These are phyloP conservation scores for Hypoxylon rickii DNA, from an alignment of 495 filamentous ascomycete species.

Conservation along the genomic window DNA sequence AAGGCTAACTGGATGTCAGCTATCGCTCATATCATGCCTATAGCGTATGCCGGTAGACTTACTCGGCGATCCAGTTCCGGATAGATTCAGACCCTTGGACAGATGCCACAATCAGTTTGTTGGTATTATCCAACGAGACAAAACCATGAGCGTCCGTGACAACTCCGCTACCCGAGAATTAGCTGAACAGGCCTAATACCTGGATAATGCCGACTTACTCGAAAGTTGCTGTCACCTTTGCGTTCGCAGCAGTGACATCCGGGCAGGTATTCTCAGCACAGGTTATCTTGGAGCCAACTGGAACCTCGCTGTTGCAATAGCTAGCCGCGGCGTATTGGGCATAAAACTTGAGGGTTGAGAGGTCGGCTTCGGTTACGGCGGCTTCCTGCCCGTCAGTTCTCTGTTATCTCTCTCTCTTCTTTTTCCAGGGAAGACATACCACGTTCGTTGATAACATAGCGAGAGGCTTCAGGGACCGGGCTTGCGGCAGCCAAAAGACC, in stretches of 20 bases:
- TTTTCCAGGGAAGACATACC: too few relatives aligned
- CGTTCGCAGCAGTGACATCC: conserved; percentile 60
- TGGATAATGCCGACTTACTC: conserved; percentile 49
- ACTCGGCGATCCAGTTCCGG: conserved; percentile 70
- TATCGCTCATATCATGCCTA: neutral
- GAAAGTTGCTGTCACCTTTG: conserved; percentile 61
- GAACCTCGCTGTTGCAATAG: conserved; percentile 65
- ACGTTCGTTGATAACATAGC: conserved; percentile 1
- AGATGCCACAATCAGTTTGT: conserved; percentile 65
- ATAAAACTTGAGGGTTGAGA: conserved; percentile 63
- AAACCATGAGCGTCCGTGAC: conserved; percentile 69
- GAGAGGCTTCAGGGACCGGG: conserved; percentile 8
- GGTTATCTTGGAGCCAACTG: conserved; percentile 54
- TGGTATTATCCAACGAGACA: conserved; percentile 67
- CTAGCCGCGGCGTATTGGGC: conserved; percentile 72
- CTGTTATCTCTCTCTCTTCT: too few relatives aligned
- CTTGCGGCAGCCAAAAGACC: conserved; percentile 16
- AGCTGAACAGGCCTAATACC: neutral
- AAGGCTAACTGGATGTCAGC: conserved; percentile 30
- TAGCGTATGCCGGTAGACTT: conserved; percentile 38
- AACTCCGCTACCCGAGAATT: conserved; percentile 46
- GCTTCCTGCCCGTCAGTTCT: conserved; percentile 20
- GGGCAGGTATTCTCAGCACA: conserved; percentile 67
- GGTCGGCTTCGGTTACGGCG: conserved; percentile 39
- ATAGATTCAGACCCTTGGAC: conserved; percentile 69